Evolutionary conservation across 768 basidiomycete species (phyloP), one percentile per base, ranked within the genome.

Genomic region (Rhodotorula taiwanensis): DNA sequence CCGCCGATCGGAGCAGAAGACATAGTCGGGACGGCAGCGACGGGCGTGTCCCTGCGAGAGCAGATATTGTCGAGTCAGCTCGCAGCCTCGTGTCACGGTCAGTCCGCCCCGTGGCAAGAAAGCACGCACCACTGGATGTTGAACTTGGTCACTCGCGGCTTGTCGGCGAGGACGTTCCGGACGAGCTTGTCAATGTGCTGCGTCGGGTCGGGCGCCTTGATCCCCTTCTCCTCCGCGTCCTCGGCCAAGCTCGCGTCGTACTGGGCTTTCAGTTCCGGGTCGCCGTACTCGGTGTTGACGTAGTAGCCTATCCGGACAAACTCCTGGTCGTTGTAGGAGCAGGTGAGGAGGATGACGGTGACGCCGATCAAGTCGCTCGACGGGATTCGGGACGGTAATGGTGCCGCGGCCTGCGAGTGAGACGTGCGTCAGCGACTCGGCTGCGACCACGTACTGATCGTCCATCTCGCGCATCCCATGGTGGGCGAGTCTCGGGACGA

Each of bases 301-400:
- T 99, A 99, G 75, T 99, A 98, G 11, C 95, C 95, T 31, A 99
- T 93, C 50, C 94, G 85, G n/a, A 99, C 94, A 73, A 99, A 99
- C 75, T 98, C 95, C 73, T 95, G 93, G 55, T 97, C 94, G 43
- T 85, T 84, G 77, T 98, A 99, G 16, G 88, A 89, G 11, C 91
- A 95, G 0, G 93, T 98, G 55, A 99, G 82, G 72, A 99, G 97
- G 74, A 98, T 86, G 10, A 94, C 95, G 4, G 94, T 89, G 23
- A 99, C 93, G 50, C 95, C 95, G 18, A 99, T 81, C 36, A 94
- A 89, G 73, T 98, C 94, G 65, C 89, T 85, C 36, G 83, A 72
- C 4, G 92, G 93, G 69, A 98, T 92, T 71, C 84, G 86, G 34
- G 83, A 78, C 15, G 90, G 88, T 59, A 86, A 82, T 0, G 94